Evolutionary conservation across 331 rosid species (phyloP).

Genomic region (Saraca asoca): DNA sequence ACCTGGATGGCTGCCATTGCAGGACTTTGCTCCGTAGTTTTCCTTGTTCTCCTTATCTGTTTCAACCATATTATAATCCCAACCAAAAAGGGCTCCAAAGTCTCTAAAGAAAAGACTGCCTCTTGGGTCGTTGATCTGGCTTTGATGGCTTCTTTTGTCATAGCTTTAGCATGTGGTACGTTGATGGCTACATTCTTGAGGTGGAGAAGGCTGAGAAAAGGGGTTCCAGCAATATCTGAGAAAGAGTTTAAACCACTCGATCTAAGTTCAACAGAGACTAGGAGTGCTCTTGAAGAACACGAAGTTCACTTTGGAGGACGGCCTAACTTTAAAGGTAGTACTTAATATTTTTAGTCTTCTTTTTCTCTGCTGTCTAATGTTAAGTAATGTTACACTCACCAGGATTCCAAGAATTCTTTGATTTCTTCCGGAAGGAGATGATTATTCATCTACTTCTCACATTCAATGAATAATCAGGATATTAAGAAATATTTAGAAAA

Average conservation of each 20-base stretch:
- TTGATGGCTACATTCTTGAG: slow-evolving; percentile 52
- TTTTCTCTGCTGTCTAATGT: too few relatives aligned
- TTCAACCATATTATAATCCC: slow-evolving; percentile 65
- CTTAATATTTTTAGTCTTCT: too few relatives aligned
- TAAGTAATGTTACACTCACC: too few relatives aligned
- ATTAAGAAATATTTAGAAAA: too few relatives aligned
- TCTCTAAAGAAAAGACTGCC: slow-evolving; percentile 52
- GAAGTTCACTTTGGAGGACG: slow-evolving; percentile 75
- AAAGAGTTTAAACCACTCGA: slow-evolving; percentile 45
- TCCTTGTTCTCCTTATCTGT: slow-evolving; percentile 48
- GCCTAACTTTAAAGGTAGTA: slow-evolving; percentile 72
- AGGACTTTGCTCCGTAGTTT: slow-evolving; percentile 56
- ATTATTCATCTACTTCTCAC: too few relatives aligned
- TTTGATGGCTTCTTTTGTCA: slow-evolving; percentile 54
- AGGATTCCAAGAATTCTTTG: too few relatives aligned
- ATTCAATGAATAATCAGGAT: too few relatives aligned
- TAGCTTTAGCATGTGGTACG: slow-evolving; percentile 49
- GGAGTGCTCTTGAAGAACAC: slow-evolving; percentile 61
- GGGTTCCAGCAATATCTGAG: slow-evolving; percentile 32
- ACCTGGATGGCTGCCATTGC: slow-evolving; percentile 63
- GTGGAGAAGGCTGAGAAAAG: slow-evolving; percentile 66
- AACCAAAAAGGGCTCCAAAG: slow-evolving; percentile 42
- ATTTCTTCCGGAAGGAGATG: too few relatives aligned
- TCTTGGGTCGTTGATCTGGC: slow-evolving; percentile 68
- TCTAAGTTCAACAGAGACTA: slow-evolving; percentile 49